Percentiles rank a stretch among this genome's conserved stretches.
phyloP scores from a whole-genome alignment of 2,329 filamentous ascomycete genomes.

The Fusarium newnesense region DNA sequence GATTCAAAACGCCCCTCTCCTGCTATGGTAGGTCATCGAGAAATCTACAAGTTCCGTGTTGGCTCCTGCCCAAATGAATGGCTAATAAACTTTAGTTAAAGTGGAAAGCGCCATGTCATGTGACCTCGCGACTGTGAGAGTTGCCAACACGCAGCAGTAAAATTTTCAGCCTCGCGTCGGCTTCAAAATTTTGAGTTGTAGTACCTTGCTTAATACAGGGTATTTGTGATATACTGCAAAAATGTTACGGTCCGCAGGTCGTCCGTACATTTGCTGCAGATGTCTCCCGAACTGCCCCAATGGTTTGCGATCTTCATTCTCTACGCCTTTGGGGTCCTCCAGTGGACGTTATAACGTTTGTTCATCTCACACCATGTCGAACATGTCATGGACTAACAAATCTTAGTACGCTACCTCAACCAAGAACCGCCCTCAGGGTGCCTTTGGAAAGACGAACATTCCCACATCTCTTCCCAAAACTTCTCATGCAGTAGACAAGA shows the following conservation, averaged over 20 bases:
- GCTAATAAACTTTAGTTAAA: conserved; percentile 13
- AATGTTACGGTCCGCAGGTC: conserved; percentile 47
- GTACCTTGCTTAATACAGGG: conserved; percentile 4
- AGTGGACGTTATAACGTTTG: conserved; percentile 24
- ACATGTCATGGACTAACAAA: conserved; percentile 6
- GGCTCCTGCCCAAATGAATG: neutral
- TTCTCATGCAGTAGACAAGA: conserved; percentile 6
- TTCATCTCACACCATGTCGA: neutral
- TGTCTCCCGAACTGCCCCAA: conserved; percentile 43
- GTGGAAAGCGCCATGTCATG: conserved; percentile 36
- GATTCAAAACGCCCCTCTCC: too few species aligned
- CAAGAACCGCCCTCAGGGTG: neutral
- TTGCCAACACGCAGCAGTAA: conserved; percentile 35
- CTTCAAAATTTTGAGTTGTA: neutral
- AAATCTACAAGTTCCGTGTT: neutral
- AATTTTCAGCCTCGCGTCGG: conserved; percentile 38
- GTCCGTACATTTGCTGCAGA: conserved; percentile 49
- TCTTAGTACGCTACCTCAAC: conserved; percentile 25
- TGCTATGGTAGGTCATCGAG: neutral
- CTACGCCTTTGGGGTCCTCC: conserved; percentile 4
- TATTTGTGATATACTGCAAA: conserved; percentile 1
- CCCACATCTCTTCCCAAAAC: conserved; percentile 23
- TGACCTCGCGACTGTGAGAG: conserved; percentile 35
- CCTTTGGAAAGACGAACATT: conserved; percentile 25
- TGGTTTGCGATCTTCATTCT: conserved; percentile 4